Conservation (phyloP, 2,329 filamentous ascomycete species). For the Microcera coccophila region DNA sequence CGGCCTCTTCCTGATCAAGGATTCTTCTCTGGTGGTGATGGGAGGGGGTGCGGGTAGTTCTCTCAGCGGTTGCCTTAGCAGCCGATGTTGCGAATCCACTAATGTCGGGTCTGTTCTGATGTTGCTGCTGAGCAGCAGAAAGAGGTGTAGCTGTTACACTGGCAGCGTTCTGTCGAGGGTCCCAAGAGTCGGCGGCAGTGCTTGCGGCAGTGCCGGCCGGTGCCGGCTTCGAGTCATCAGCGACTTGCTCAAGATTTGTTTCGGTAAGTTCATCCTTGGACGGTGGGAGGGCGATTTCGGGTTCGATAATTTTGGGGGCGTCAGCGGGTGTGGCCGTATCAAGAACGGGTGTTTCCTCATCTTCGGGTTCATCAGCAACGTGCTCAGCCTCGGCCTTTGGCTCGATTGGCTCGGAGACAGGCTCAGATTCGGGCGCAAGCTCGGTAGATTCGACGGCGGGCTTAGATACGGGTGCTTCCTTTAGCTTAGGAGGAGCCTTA, state of each 20-base stretch:
- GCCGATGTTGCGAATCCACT: conserved; percentile 76
- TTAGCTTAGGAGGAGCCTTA: conserved; percentile 56
- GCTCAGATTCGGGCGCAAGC: conserved; percentile 37
- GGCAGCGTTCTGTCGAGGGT: conserved; percentile 58
- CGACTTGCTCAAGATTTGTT: conserved; percentile 87
- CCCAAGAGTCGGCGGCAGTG: conserved; percentile 82
- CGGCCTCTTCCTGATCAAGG: conserved; percentile 92
- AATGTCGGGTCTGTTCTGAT: conserved; percentile 48
- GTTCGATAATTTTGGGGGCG: conserved; percentile 36
- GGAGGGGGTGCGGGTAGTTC: conserved; percentile 66
- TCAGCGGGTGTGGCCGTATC: conserved; percentile 28
- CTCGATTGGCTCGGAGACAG: conserved; percentile 31
- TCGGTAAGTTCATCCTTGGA: conserved; percentile 82
- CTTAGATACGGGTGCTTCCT: conserved; percentile 46
- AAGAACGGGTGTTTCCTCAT: conserved; percentile 33
- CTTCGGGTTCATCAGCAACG: conserved; percentile 34
- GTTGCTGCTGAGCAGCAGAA: conserved; percentile 59
- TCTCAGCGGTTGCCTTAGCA: conserved; percentile 67
- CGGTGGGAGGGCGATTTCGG: conserved; percentile 58
- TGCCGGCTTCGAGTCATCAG: conserved; percentile 72
- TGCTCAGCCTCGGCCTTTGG: conserved; percentile 36
- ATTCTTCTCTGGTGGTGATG: conserved; percentile 70
- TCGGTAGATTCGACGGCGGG: conserved; percentile 32
- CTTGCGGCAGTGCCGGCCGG: conserved; percentile 81
- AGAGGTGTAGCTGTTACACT: conserved; percentile 65